Evolutionary conservation across 1,139 yeast genomes (phyloP).

Genomic region (Blastobotrys capitulatus): DNA sequence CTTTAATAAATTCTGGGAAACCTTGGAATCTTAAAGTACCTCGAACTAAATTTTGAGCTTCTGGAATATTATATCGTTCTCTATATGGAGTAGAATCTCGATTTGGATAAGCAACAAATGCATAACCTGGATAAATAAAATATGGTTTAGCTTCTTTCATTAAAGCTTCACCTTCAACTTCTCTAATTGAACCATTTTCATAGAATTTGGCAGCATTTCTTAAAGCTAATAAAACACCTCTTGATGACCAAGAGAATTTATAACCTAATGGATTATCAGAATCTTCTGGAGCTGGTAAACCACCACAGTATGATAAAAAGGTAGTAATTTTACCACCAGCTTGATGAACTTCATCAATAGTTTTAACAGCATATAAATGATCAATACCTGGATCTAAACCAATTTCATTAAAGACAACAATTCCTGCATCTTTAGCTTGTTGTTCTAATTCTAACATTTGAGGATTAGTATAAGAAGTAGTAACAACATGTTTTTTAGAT

Average conservation of each 20-base stretch:
- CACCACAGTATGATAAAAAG: slow-evolving; percentile 96
- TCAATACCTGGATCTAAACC: slow-evolving; percentile 96
- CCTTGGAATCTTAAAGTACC: slow-evolving; percentile 98
- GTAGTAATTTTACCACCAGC: slow-evolving; percentile 89
- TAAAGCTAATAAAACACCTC: slow-evolving; percentile 94
- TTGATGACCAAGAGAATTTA: slow-evolving; percentile 98
- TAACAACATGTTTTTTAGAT: slow-evolving; percentile 86
- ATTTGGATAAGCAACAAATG: slow-evolving; percentile 94
- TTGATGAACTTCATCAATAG: slow-evolving; percentile 93
- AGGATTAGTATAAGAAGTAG: slow-evolving; percentile 94
- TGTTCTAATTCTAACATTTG: slow-evolving; percentile 52
- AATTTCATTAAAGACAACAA: slow-evolving; percentile 45
- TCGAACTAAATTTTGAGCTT: slow-evolving; percentile 93
- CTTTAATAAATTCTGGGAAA: slow-evolving; percentile 96
- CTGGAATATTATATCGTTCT: slow-evolving; percentile 90
- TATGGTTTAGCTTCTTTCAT: slow-evolving; percentile 96
- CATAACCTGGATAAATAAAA: slow-evolving; percentile 92
- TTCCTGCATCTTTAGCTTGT: slow-evolving; percentile 42
- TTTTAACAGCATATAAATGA: slow-evolving; percentile 96
- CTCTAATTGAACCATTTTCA: slow-evolving; percentile 76
- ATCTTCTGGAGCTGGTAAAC: slow-evolving; percentile 95
- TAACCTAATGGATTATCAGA: slow-evolving; percentile 98
- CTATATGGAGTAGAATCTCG: slow-evolving; percentile 94
- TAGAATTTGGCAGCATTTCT: slow-evolving; percentile 90
- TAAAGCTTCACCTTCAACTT: slow-evolving; percentile 80